phyloP scores from a whole-genome alignment of 2,329 filamentous ascomycete species.

The Calonectria multiphialidica region DNA sequence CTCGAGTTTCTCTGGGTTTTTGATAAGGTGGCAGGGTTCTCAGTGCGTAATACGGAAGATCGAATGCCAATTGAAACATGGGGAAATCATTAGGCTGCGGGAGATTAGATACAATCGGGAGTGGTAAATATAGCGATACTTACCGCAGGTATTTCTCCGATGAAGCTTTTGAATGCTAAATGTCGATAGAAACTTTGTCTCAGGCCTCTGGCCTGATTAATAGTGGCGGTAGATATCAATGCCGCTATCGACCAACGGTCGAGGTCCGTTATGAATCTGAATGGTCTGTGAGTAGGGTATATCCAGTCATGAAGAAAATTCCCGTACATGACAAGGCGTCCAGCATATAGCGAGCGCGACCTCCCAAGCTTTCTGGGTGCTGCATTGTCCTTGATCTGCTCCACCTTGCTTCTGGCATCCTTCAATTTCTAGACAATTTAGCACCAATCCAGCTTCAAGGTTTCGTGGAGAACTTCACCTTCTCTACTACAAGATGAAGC shows the following conservation, averaged over 20 bases:
- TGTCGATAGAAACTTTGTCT: neutral
- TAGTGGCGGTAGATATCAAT: neutral
- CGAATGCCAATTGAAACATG: neutral
- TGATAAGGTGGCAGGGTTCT: neutral
- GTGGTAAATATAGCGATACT: rapidly evolving
- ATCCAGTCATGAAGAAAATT: rapidly evolving
- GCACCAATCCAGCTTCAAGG: neutral
- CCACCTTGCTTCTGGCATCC: neutral
- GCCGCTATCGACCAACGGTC: neutral
- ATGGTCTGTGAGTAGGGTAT: neutral
- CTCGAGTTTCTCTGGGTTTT: neutral
- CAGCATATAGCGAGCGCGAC: too few species aligned
- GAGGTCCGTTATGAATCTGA: neutral
- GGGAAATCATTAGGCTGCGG: neutral
- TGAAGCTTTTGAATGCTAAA: neutral
- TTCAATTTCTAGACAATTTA: neutral
- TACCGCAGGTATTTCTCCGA: neutral
- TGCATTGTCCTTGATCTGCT: neutral
- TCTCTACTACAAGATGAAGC: neutral
- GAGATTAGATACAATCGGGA: neutral
- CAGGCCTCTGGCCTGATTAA: neutral
- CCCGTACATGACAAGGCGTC: neutral
- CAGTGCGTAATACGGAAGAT: neutral
- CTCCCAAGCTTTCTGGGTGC: neutral
- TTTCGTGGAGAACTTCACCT: neutral